A percentile compares a stretch with the other conserved stretches of the same genome.
phyloP scores from a whole-genome alignment of 352 stramenopile genomes.

The Plasmopara muralis region DNA sequence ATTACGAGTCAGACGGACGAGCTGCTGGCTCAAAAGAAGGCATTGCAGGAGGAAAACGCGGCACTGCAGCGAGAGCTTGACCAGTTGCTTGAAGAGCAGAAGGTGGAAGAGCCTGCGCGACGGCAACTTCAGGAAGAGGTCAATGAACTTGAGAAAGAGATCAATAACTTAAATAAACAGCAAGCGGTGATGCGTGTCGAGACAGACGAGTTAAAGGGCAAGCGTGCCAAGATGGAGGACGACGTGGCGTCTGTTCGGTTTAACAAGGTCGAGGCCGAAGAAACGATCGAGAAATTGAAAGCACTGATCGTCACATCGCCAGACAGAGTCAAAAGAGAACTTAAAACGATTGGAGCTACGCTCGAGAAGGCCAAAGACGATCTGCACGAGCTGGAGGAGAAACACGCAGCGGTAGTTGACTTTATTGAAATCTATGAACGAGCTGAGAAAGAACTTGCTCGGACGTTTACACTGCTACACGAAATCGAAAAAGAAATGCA shows the following conservation, averaged over 20 bases:
- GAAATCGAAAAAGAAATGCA: slow-evolving; percentile 61
- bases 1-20: slow-evolving; percentile 73
- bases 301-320: slow-evolving; percentile 89
- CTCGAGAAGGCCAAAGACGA: slow-evolving; percentile 71
- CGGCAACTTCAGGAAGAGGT: slow-evolving; percentile 72
- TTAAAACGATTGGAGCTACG: slow-evolving; percentile 42
- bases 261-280: slow-evolving; percentile 77
- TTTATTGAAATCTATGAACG: slow-evolving; percentile 64
- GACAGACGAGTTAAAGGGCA: slow-evolving; percentile 66
- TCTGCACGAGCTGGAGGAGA: slow-evolving; percentile 57
- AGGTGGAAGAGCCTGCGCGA: slow-evolving; percentile 48
- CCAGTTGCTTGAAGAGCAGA: slow-evolving; percentile 48
- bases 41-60: slow-evolving; percentile 56
- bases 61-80: slow-evolving; percentile 55
- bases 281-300: slow-evolving; percentile 70
- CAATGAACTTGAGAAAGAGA: slow-evolving; percentile 77
- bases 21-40: slow-evolving; percentile 33
- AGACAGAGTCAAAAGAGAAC: slow-evolving; percentile 71
- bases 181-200: slow-evolving; percentile 86
- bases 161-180: slow-evolving; percentile 86
- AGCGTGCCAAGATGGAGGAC: slow-evolving; percentile 82
- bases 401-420: slow-evolving; percentile 42
- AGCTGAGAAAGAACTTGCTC: slow-evolving; percentile 61
- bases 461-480: slow-evolving; percentile 51
- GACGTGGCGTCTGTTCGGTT: slow-evolving; percentile 53